Evolutionary conservation across 495 filamentous ascomycete species (phyloP).

Genomic region (Xanthoparmelia taractica): DNA sequence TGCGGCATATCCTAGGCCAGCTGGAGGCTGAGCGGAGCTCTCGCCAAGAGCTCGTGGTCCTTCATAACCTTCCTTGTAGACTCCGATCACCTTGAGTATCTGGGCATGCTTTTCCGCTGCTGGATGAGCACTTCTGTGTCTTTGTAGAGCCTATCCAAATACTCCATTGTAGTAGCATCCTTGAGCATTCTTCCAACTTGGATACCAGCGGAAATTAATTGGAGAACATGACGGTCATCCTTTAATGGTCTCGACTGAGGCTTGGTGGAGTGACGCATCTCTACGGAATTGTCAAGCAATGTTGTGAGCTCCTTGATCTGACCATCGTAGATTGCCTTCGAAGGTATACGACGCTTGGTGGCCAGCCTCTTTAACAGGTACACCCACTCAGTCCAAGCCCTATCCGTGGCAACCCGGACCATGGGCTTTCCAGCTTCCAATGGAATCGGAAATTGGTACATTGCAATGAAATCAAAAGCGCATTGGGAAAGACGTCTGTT

Average conservation of each 20-base stretch:
- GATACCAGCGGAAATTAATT: slow-evolving; percentile 75
- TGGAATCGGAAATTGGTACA: slow-evolving; percentile 83
- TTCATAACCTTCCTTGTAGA: background rate
- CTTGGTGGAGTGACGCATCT: slow-evolving; percentile 78
- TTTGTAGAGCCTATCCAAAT: slow-evolving; percentile 63
- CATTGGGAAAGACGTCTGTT: slow-evolving; percentile 79
- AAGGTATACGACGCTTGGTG: slow-evolving; percentile 76
- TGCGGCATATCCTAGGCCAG: background rate
- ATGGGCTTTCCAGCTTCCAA: slow-evolving; percentile 70
- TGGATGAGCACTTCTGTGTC: slow-evolving; percentile 69
- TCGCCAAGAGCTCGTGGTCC: background rate
- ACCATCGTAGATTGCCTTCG: slow-evolving; percentile 73
- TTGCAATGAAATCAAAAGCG: slow-evolving; percentile 82
- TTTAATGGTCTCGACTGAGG: slow-evolving; percentile 76
- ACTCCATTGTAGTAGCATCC: slow-evolving; percentile 73
- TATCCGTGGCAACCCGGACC: slow-evolving; percentile 68
- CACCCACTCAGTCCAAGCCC: slow-evolving; percentile 90
- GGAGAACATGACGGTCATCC: slow-evolving; percentile 83
- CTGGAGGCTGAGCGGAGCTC: background rate
- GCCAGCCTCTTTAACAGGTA: slow-evolving; percentile 79
- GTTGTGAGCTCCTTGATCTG: slow-evolving; percentile 86
- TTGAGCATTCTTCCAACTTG: slow-evolving; percentile 82
- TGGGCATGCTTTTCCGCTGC: slow-evolving; percentile 43
- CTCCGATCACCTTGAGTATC: slow-evolving; percentile 9
- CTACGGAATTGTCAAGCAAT: slow-evolving; percentile 72